Evolutionary conservation across 495 filamentous ascomycete species (phyloP).

Genomic region (Aspergillus coremiiformis): DNA sequence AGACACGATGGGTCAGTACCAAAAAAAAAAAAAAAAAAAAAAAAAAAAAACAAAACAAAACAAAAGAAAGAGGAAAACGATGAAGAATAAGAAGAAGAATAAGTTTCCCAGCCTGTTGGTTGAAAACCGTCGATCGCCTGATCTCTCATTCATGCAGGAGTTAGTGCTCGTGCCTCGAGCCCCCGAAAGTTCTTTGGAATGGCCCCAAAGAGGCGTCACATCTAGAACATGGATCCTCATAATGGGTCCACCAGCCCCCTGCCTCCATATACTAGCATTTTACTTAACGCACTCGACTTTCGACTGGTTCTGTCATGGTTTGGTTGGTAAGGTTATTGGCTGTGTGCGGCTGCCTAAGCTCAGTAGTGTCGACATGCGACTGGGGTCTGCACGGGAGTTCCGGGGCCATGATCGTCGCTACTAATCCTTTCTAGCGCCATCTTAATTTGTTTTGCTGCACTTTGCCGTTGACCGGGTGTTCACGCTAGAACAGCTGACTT

Average conservation of each 20-base stretch:
- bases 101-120: too few relatives aligned
- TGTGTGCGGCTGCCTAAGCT: conserved; percentile 23
- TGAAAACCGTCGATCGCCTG: conserved; percentile 30
- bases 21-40: conserved; percentile 10
- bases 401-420: conserved; percentile 30
- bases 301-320: conserved; percentile 6
- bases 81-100: too few relatives aligned
- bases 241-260: conserved; percentile 12
- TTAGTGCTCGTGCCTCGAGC: conserved; percentile 25
- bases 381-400: conserved; percentile 34
- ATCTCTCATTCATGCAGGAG: conserved; percentile 26
- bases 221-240: conserved; percentile 17
- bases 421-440: conserved; percentile 33
- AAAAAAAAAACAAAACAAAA: conserved; percentile 5
- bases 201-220: conserved; percentile 23
- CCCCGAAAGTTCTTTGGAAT: conserved; percentile 15
- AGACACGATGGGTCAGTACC: conserved; percentile 3
- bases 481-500: conserved; percentile 35
- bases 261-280: not conserved
- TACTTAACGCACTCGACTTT: conserved; percentile 1
- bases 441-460: conserved; percentile 38
- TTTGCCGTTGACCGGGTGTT: conserved; percentile 33
- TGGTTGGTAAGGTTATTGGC: conserved; percentile 21
- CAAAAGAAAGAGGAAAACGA: too few relatives aligned
- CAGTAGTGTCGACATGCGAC: conserved; percentile 35